Percentiles rank a stretch among this genome's conserved stretches.
These are phyloP conservation scores for Xylaria sp. DNA, from an alignment of 2,329 filamentous ascomycete species.

Conservation along the genomic window DNA sequence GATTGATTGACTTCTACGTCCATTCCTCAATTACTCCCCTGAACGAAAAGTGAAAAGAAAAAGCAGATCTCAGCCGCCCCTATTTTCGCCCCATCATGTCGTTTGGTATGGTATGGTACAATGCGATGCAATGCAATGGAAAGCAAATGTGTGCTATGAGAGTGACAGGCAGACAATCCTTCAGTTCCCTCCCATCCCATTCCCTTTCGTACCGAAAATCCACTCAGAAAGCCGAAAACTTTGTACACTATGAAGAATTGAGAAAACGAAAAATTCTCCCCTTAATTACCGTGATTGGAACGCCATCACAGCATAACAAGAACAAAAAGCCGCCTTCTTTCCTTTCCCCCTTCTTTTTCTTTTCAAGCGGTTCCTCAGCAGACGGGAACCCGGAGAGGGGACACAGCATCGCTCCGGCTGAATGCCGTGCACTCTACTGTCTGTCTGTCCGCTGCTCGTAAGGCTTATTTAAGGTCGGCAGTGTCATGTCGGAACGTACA, in stretches of 20 bases:
- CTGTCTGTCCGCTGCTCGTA: not conserved
- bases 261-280: not conserved
- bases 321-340: not conserved
- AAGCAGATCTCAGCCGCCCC: not conserved
- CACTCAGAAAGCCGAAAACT: not conserved
- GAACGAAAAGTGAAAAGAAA: not conserved
- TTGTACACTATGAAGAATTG: conserved; percentile 5
- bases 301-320: not conserved
- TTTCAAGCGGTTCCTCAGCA: not conserved
- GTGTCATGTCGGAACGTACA: conserved; percentile 78
- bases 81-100: conserved; percentile 4
- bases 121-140: conserved; percentile 13
- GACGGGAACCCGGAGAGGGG: not conserved
- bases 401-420: too few species aligned
- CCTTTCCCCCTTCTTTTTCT: not conserved
- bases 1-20: not conserved
- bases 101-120: conserved; percentile 14
- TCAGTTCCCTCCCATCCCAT: not conserved
- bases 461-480: conserved; percentile 46
- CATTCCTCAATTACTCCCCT: not conserved
- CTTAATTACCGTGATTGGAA: not conserved
- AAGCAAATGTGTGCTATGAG: not conserved
- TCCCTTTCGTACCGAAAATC: not conserved
- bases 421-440: too few species aligned
- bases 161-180: not conserved